These are phyloP conservation scores for Boechera divaricarpa DNA, from an alignment of 345 rosid genomes.

Conservation along the genomic window DNA sequence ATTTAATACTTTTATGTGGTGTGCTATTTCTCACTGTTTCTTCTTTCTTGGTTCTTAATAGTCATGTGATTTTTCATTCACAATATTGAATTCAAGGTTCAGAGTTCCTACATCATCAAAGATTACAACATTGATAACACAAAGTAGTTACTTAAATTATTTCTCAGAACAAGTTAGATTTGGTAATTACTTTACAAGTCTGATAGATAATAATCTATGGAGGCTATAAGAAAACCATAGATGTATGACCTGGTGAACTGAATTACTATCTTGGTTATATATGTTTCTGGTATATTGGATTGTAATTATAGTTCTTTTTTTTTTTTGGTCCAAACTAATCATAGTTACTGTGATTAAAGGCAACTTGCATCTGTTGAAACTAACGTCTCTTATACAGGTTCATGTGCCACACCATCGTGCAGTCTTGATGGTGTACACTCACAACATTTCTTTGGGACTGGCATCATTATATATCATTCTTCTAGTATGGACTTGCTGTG, in stretches of 20 bases:
- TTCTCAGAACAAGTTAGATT: constrained; percentile 29
- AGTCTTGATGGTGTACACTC: constrained; percentile 94
- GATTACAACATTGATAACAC: neutral
- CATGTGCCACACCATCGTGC: constrained; percentile 88
- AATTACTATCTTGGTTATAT: constrained; percentile 10
- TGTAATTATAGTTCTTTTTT: neutral
- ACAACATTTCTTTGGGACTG: constrained; percentile 84
- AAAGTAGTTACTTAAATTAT: constrained; percentile 14
- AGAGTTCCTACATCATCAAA: constrained; percentile 27
- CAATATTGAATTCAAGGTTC: constrained; percentile 18
- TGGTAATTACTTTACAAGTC: constrained; percentile 17
- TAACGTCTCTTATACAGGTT: constrained; percentile 61
- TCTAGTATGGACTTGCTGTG: constrained; percentile 79
- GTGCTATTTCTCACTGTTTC: constrained; percentile 6
- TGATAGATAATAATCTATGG: constrained; percentile 2
- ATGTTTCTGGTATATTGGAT: constrained; percentile 19
- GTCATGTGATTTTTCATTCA: neutral
- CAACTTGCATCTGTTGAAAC: constrained; percentile 34
- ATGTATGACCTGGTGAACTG: neutral
- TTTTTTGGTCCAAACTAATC: neutral
- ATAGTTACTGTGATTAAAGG: constrained; percentile 23
- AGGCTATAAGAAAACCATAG: constrained; percentile 15
- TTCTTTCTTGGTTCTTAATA: constrained; percentile 9
- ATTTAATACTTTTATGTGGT: neutral
- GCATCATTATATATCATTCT: constrained; percentile 89